phyloP scores from a whole-genome alignment of 2,329 filamentous ascomycete genomes.

The Fusarium xyrophilum region DNA sequence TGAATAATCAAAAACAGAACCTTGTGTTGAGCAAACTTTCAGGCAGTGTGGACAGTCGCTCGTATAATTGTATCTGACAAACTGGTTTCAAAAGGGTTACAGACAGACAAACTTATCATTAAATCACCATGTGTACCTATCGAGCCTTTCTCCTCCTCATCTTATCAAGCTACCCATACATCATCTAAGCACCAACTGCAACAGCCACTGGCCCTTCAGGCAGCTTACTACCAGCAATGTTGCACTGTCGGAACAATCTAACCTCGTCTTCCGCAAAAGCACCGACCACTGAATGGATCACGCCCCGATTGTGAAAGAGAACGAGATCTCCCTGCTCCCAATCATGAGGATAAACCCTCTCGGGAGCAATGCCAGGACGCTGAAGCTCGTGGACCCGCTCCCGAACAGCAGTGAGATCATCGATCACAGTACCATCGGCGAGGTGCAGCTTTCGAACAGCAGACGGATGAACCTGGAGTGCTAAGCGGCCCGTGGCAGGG shows the following conservation, averaged over 20 bases:
- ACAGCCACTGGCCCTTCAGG: constrained; percentile 56
- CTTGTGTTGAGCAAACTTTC: not conserved
- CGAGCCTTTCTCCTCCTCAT: not conserved
- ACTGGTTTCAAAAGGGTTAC: not conserved
- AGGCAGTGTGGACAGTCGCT: not conserved
- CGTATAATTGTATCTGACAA: not conserved
- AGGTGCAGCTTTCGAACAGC: constrained; percentile 74
- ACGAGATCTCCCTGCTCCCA: constrained; percentile 81
- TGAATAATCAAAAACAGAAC: not conserved
- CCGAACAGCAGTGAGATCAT: constrained; percentile 70
- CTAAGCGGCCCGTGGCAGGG: constrained; percentile 71
- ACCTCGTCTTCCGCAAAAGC: constrained; percentile 77
- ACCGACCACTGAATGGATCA: constrained; percentile 77
- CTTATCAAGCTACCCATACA: no score
- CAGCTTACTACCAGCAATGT: constrained; percentile 70
- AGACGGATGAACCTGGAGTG: constrained; percentile 76
- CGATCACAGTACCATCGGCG: constrained; percentile 70
- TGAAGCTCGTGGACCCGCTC: constrained; percentile 74
- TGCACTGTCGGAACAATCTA: constrained; percentile 78
- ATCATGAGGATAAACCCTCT: constrained; percentile 74
- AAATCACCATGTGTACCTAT: not conserved
- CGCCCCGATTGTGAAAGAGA: constrained; percentile 78
- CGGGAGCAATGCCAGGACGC: constrained; percentile 73
- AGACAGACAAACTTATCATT: not conserved
- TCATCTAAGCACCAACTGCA: not conserved